Conservation (phyloP, 148 eudicot genomes). For the Silene uniflora region DNA sequence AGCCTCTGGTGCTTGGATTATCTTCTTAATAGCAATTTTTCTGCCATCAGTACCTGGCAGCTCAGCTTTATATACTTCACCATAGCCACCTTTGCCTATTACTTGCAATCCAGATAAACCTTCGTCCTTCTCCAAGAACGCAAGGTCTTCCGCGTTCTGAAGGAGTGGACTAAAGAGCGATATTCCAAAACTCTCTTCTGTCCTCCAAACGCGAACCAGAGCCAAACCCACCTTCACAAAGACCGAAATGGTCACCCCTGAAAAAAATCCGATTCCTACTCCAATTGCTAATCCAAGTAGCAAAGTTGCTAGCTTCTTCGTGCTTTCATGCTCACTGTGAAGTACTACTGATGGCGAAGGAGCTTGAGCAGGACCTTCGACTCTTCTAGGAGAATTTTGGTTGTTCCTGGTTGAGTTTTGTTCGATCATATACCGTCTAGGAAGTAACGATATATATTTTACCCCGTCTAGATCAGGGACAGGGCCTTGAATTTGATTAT, state of each 20-base stretch:
- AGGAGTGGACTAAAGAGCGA: slow-evolving; percentile 61
- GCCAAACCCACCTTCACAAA: slow-evolving; percentile 36
- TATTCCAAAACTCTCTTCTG: slow-evolving; percentile 25
- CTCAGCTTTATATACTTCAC: slow-evolving; percentile 62
- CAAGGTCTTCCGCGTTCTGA: slow-evolving; percentile 47
- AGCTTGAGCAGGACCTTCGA: slow-evolving; percentile 35
- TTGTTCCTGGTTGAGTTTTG: slow-evolving; percentile 25
- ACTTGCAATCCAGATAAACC: slow-evolving; percentile 35
- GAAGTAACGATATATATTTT: slow-evolving; percentile 36
- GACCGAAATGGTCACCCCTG: slow-evolving; percentile 49
- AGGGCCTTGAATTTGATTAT: slow-evolving; percentile 45
- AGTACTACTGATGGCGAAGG: slow-evolving; percentile 31
- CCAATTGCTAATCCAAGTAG: slow-evolving; percentile 65
- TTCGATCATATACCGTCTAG: slow-evolving; percentile 48
- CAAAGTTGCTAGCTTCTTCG: slow-evolving; percentile 37
- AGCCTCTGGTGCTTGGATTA: slow-evolving; percentile 43
- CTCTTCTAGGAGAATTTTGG: slow-evolving; percentile 6
- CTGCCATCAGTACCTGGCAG: slow-evolving; percentile 57
- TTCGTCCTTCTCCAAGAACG: slow-evolving; percentile 70
- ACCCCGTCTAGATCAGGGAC: slow-evolving; percentile 31
- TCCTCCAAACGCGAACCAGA: slow-evolving; percentile 20
- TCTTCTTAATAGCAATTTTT: slow-evolving; percentile 69
- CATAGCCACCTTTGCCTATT: slow-evolving; percentile 82
- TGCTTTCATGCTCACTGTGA: slow-evolving; percentile 24
- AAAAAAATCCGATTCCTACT: slow-evolving; percentile 39